A percentile compares a stretch with the other conserved stretches of the same genome.
These are phyloP conservation scores for Lactarius vividus DNA, from an alignment of 768 basidiomycete genomes.

Conservation along the genomic window DNA sequence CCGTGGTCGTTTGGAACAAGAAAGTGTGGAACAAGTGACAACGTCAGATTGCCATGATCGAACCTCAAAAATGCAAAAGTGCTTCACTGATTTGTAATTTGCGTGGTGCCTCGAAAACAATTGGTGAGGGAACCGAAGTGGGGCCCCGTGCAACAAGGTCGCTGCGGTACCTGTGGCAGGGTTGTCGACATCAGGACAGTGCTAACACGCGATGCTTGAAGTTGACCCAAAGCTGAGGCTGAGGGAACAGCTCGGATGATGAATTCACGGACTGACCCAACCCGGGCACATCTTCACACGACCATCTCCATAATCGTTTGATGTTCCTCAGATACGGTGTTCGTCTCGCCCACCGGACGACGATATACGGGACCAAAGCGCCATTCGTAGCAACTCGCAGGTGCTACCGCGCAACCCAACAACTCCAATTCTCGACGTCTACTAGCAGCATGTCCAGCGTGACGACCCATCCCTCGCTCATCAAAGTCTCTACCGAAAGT, in stretches of 20 bases:
- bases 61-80: no score
- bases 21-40: no score
- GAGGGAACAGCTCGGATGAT: background rate
- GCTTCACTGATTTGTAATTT: background rate
- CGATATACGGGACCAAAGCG: background rate
- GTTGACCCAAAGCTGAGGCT: no score
- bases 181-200: no score
- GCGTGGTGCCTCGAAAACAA: background rate
- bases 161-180: no score
- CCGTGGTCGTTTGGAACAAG: background rate
- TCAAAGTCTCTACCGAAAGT: slow-evolving; percentile 38
- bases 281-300: background rate
- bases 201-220: no score
- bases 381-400: background rate
- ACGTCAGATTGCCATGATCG: no score
- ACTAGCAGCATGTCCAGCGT: slow-evolving; percentile 31
- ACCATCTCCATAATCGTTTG: background rate
- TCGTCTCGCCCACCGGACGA: background rate
- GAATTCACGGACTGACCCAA: background rate
- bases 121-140: no score
- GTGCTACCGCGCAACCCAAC: background rate
- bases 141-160: no score
- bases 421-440: background rate
- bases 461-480: slow-evolving; percentile 39
- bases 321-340: background rate